Evolutionary conservation across 371 early-diverging fungal genomes (phyloP).

Genomic region (Apophysomyces variabilis): DNA sequence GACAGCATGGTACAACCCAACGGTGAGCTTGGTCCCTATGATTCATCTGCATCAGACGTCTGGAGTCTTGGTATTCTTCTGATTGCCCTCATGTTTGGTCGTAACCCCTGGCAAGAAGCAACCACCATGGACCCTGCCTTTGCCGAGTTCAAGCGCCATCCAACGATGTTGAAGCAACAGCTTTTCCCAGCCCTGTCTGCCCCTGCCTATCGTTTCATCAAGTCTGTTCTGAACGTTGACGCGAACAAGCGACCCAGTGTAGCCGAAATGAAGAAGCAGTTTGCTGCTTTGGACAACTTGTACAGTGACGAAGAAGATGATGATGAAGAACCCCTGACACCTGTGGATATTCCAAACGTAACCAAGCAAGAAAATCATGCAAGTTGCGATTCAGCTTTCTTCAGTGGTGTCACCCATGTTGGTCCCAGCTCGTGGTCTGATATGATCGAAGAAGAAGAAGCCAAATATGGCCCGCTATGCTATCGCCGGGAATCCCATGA

Average conservation of each 20-base stretch:
- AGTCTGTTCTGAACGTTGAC: slow-evolving; percentile 27
- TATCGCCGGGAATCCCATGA: slow-evolving; percentile 9
- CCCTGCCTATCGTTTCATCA: slow-evolving; percentile 36
- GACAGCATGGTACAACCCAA: slow-evolving; percentile 26
- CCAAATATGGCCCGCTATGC: slow-evolving; percentile 8
- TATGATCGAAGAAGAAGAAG: slow-evolving; percentile 37
- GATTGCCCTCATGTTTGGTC: slow-evolving; percentile 73
- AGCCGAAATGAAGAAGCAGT: slow-evolving; percentile 28
- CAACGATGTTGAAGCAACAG: slow-evolving; percentile 40
- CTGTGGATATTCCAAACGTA: slow-evolving; percentile 30
- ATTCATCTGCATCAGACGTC: slow-evolving; percentile 71
- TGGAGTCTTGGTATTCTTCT: slow-evolving; percentile 83
- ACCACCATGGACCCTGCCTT: slow-evolving; percentile 55
- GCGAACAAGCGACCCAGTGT: slow-evolving; percentile 34
- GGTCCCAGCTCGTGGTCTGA: slow-evolving; percentile 37
- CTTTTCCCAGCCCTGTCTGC: slow-evolving; percentile 54
- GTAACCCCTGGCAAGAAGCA: slow-evolving; percentile 83
- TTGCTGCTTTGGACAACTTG: slow-evolving; percentile 21
- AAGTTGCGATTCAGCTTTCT: slow-evolving; percentile 47
- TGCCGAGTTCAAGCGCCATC: slow-evolving; percentile 52
- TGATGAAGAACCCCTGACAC: slow-evolving; percentile 18
- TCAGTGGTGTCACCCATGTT: slow-evolving; percentile 24
- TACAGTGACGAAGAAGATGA: slow-evolving; percentile 16
- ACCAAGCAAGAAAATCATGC: slow-evolving; percentile 23
- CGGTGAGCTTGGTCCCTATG: slow-evolving; percentile 49